Evolutionary conservation across 2,329 filamentous ascomycete species (phyloP), one percentile per base, ranked within the genome.

Genomic region (Neophaeococcomyces aloes): DNA sequence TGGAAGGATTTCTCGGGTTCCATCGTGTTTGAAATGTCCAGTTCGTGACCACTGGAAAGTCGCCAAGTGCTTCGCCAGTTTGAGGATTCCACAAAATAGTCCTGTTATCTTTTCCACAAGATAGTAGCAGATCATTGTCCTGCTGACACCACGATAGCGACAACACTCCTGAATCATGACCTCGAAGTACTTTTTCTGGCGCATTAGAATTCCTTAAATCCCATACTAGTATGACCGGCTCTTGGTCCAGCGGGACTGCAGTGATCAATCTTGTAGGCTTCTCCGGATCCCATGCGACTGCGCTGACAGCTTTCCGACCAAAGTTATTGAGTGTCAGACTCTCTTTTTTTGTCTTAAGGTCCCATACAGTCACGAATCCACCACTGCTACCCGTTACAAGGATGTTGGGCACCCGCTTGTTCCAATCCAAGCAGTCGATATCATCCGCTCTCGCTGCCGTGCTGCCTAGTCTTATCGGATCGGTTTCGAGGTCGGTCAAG

Each of bases 11-110:
- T 54, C 85, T 80, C 23, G 91, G 91, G 62, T 94, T 88, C 75
- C 93, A 96, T 49, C 82, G 78, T 4, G 91, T 94, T 60, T 89
- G 81, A 70, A 98, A 98, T 4, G 88, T 94, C 89, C 91, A 98
- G 65, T 96, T 98, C n/a, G 89, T 95, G 42, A 94, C 88, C 57
- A 95, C 86, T 3, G 89, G 88, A 59, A 96, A 89, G 65, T 96
- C 89, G 52, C 93, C 91, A 51, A 87, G 83, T 10, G 77, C 73
- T 59, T 91, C 79, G 42, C 89, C 89, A 2, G 83, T 94, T 58
- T 91, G 84, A 1, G 91, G 86, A 63, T 96, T 96, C 91, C 93
- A 98, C 48, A 91, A 80, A 48, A 98, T 76, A 2, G 88, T 95
- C 56, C 86, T 79, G 61, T 96, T 96, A 65, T 98, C 91, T 66